Percentiles rank a stretch among this genome's conserved stretches.
These are phyloP conservation scores for Debaryomyces maramus DNA, from an alignment of 805 yeast genomes.

Conservation along the genomic window DNA sequence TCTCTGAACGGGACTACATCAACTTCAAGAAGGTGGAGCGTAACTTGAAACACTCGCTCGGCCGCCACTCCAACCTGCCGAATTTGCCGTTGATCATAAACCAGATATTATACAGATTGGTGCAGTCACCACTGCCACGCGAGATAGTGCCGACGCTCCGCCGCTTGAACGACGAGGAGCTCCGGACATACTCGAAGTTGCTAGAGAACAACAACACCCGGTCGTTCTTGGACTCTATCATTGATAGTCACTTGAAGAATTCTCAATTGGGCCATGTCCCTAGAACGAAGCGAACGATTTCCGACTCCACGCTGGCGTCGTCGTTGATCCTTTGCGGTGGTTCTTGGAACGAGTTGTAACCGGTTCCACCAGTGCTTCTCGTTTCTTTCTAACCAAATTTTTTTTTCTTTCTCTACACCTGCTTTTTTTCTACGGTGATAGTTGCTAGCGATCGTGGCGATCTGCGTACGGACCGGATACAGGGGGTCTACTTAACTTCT, in stretches of 20 bases:
- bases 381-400: too few species aligned
- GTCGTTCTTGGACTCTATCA: conserved; percentile 1
- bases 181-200: not conserved
- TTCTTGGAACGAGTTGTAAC: conserved; percentile 4
- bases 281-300: not conserved
- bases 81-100: conserved; percentile 6
- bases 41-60: conserved; percentile 6
- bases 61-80: conserved; percentile 1
- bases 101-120: conserved; percentile 3
- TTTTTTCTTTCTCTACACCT: too few species aligned
- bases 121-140: not conserved
- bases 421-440: too few species aligned
- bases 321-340: conserved; percentile 22
- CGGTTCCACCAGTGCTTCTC: too few species aligned
- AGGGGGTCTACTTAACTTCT: not conserved
- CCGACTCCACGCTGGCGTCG: conserved; percentile 9
- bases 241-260: conserved; percentile 1
- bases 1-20: conserved; percentile 6
- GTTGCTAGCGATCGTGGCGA: too few species aligned
- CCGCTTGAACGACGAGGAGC: not conserved
- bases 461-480: too few species aligned
- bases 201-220: conserved; percentile 1
- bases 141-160: not conserved
- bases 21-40: conserved; percentile 7
- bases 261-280: conserved; percentile 1